Percentiles rank a stretch among this genome's conserved stretches.
These are phyloP conservation scores for Didymella arachidicola DNA, from an alignment of 2,329 filamentous ascomycete genomes.

Conservation along the genomic window DNA sequence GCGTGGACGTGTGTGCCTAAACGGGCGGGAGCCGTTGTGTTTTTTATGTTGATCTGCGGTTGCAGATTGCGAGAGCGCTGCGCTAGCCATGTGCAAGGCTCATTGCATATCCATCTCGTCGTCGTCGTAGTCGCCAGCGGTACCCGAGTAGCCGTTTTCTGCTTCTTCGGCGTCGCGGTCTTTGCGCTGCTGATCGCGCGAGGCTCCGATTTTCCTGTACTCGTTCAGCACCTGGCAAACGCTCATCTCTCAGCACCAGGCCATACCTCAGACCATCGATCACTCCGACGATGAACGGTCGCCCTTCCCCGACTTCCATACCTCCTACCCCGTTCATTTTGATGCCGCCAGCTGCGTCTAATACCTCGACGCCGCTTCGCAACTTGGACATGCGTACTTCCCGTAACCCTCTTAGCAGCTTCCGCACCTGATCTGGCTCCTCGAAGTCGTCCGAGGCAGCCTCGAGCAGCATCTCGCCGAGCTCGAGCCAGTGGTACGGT, in stretches of 20 bases:
- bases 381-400: constrained; percentile 92
- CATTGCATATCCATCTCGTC: constrained; percentile 51
- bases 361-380: constrained; percentile 72
- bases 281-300: constrained; percentile 83
- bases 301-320: constrained; percentile 89
- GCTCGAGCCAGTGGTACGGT: constrained; percentile 95
- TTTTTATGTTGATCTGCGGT: background rate
- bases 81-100: constrained; percentile 7
- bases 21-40: background rate
- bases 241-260: too few relatives aligned
- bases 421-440: constrained; percentile 74
- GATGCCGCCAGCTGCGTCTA: constrained; percentile 77
- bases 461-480: constrained; percentile 85
- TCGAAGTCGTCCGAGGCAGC: constrained; percentile 84
- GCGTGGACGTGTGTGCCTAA: constrained; percentile 8
- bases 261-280: constrained; percentile 78
- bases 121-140: constrained; percentile 69
- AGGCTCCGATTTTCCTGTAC: constrained; percentile 76
- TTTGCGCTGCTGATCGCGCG: constrained; percentile 76
- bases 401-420: constrained; percentile 79
- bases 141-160: constrained; percentile 61
- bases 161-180: constrained; percentile 78
- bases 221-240: constrained; percentile 16
- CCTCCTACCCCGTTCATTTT: constrained; percentile 83
- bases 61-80: background rate